These are phyloP conservation scores for Silene coronaria DNA, from an alignment of 179 eudicot genomes.

Conservation along the genomic window DNA sequence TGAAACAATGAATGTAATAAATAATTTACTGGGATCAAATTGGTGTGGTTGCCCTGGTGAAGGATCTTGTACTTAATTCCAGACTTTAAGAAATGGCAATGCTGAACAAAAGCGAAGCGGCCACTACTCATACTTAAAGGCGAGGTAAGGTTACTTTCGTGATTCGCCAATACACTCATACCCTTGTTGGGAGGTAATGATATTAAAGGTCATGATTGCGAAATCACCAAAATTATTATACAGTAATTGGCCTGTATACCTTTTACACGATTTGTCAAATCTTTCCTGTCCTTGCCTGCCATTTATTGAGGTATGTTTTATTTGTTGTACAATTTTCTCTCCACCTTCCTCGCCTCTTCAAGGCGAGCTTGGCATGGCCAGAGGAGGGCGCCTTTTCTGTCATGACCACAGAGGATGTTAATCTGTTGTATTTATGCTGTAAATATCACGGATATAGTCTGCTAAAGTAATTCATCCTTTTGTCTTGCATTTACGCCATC, in stretches of 20 bases:
- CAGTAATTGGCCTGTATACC: not conserved
- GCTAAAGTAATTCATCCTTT: not conserved
- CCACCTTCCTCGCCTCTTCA: not conserved
- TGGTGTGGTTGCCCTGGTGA: constrained; percentile 22
- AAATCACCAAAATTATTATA: not conserved
- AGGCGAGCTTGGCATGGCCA: not conserved
- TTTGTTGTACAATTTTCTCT: not conserved
- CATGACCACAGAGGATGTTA: not conserved
- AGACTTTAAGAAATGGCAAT: constrained; percentile 8
- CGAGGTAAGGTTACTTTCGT: constrained; percentile 10
- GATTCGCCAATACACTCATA: not conserved
- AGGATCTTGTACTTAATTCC: constrained; percentile 16
- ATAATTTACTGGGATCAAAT: not conserved
- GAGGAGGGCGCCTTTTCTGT: not conserved
- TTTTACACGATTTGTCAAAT: not conserved
- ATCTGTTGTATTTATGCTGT: not conserved
- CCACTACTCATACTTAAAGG: not conserved
- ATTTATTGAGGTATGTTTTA: not conserved
- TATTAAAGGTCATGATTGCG: constrained; percentile 16
- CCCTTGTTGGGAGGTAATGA: constrained; percentile 9
- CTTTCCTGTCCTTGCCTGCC: not conserved
- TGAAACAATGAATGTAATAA: constrained; percentile 17
- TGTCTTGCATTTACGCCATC: too few relatives aligned
- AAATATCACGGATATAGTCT: not conserved
- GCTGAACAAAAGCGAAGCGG: not conserved